A percentile compares a stretch with the other conserved stretches of the same genome.
Conservation (phyloP, 2,329 filamentous ascomycete species). For the Ascochyta lentis region DNA sequence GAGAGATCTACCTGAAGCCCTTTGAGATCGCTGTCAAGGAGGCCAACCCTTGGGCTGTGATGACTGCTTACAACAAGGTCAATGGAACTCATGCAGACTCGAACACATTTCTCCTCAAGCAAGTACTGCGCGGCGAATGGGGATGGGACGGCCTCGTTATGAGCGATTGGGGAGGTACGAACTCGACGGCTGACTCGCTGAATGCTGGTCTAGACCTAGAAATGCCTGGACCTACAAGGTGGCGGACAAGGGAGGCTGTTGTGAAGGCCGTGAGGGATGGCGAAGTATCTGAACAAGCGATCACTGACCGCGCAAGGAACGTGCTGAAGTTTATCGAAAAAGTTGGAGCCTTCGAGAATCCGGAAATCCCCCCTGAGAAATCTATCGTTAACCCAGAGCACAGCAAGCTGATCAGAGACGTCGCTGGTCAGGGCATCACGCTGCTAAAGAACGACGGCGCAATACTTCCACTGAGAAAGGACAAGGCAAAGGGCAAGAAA, state of each 20-base stretch:
- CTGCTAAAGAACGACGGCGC: constrained; percentile 74
- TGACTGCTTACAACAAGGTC: constrained; percentile 78
- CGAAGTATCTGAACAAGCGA: constrained; percentile 58
- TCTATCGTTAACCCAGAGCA: constrained; percentile 69
- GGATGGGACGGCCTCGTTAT: constrained; percentile 72
- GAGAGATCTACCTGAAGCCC: constrained; percentile 62
- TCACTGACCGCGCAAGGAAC: constrained; percentile 39
- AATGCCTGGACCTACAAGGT: constrained; percentile 63
- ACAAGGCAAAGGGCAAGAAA: constrained; percentile 60
- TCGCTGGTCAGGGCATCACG: constrained; percentile 72
- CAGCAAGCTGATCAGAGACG: constrained; percentile 66
- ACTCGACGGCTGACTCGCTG: constrained; percentile 44
- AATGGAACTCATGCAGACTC: constrained; percentile 74
- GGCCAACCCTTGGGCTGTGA: constrained; percentile 70
- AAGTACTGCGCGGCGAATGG: constrained; percentile 74
- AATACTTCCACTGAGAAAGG: constrained; percentile 69
- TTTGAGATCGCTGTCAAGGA: constrained; percentile 77
- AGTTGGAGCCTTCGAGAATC: constrained; percentile 65
- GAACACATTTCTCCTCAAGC: constrained; percentile 69
- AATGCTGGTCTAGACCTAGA: constrained; percentile 49
- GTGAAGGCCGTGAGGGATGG: constrained; percentile 45
- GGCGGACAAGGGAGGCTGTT: constrained; percentile 71
- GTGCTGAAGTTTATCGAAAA: constrained; percentile 71
- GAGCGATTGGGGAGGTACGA: constrained; percentile 65
- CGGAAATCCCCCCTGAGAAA: constrained; percentile 62